A percentile compares a stretch with the other conserved stretches of the same genome.
These are phyloP conservation scores for Dactylellina drechsleri DNA, from an alignment of 2,329 filamentous ascomycete genomes.

Conservation along the genomic window DNA sequence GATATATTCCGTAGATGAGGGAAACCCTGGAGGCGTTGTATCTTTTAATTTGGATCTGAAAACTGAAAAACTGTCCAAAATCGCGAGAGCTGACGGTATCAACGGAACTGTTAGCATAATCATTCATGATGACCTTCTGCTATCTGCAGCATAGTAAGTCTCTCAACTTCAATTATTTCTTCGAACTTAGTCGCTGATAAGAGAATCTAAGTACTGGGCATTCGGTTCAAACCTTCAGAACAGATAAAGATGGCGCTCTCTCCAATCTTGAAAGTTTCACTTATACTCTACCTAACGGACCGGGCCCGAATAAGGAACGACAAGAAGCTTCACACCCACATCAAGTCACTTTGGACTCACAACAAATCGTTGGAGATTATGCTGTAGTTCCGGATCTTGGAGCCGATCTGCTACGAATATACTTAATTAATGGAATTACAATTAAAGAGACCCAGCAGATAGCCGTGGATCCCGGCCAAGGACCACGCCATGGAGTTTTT, in stretches of 20 bases:
- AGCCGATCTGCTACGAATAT: constrained; percentile 71
- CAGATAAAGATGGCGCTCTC: constrained; percentile 23
- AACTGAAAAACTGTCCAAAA: constrained; percentile 22
- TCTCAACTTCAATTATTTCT: neutral
- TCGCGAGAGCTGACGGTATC: constrained; percentile 34
- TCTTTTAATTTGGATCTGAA: constrained; percentile 28
- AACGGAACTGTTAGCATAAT: constrained; percentile 51
- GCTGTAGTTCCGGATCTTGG: constrained; percentile 74
- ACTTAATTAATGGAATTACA: constrained; percentile 62
- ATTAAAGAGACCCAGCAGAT: constrained; percentile 63
- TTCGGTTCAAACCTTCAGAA: constrained; percentile 41
- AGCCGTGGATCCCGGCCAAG: constrained; percentile 66
- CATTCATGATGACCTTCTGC: constrained; percentile 19
- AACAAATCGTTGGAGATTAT: constrained; percentile 65
- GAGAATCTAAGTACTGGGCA: constrained; percentile 19
- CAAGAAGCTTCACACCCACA: constrained; percentile 73
- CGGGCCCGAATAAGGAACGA: constrained; percentile 59
- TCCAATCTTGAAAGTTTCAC: constrained; percentile 44
- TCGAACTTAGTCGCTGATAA: neutral
- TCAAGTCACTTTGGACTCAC: constrained; percentile 72
- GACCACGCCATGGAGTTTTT: constrained; percentile 74
- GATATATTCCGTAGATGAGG: constrained; percentile 43
- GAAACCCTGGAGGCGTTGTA: constrained; percentile 37
- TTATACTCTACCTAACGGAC: constrained; percentile 43
- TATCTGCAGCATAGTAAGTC: constrained; percentile 45